These are phyloP conservation scores for Pseudozyma sp. DNA, from an alignment of 1,284 basidiomycete species.

Conservation along the genomic window DNA sequence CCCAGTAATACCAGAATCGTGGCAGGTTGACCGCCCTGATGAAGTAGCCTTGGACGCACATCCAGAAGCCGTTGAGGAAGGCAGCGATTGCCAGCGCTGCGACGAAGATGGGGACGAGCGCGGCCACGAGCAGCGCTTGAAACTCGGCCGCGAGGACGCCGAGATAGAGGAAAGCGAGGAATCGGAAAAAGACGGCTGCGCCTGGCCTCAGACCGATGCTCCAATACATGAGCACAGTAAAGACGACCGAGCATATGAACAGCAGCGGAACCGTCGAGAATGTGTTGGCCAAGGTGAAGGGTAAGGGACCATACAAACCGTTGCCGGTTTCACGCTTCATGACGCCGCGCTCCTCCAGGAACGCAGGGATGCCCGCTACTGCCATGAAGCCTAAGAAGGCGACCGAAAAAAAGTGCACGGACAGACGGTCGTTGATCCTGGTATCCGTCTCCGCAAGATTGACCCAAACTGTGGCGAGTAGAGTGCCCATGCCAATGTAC, in stretches of 20 bases:
- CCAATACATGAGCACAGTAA: slow-evolving; percentile 68
- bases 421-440: slow-evolving; percentile 69
- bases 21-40: slow-evolving; percentile 73
- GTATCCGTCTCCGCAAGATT: slow-evolving; percentile 70
- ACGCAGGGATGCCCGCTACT: slow-evolving; percentile 70
- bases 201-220: slow-evolving; percentile 73
- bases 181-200: slow-evolving; percentile 73
- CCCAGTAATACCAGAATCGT: slow-evolving; percentile 75
- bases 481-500: slow-evolving; percentile 71
- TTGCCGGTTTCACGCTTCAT: slow-evolving; percentile 69
- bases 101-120: slow-evolving; percentile 75
- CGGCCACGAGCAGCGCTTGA: slow-evolving; percentile 74
- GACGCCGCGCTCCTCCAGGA: slow-evolving; percentile 70
- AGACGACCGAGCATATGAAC: slow-evolving; percentile 64
- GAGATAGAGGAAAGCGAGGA: slow-evolving; percentile 74
- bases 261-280: slow-evolving; percentile 69
- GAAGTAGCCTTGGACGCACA: slow-evolving; percentile 70
- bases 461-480: slow-evolving; percentile 75
- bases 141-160: slow-evolving; percentile 75
- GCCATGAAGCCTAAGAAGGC: slow-evolving; percentile 75
- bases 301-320: slow-evolving; percentile 65
- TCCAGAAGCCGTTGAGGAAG: slow-evolving; percentile 77
- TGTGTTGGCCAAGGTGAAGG: slow-evolving; percentile 63
- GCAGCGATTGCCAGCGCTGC: slow-evolving; percentile 75
- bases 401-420: slow-evolving; percentile 69